phyloP scores from a whole-genome alignment of 129 eudicot genomes.

The Centrapalus pauciflorus region DNA sequence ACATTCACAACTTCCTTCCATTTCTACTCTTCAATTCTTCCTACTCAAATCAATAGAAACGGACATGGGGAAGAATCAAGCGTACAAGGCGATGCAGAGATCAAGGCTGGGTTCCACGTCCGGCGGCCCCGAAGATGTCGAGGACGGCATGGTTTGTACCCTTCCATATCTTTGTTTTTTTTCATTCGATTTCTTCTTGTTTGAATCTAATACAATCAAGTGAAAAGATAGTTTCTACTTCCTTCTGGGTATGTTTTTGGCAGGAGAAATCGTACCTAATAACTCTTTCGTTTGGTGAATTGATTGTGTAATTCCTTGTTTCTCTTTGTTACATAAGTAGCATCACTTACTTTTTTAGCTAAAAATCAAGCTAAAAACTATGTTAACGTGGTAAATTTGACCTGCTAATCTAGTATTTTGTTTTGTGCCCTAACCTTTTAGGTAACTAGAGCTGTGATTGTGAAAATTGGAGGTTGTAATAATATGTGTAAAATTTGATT shows the following conservation, averaged over 20 bases:
- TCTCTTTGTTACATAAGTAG: not conserved
- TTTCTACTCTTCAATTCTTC: too few relatives aligned
- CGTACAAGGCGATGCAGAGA: constrained; percentile 98
- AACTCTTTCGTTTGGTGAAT: not conserved
- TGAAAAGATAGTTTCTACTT: not conserved
- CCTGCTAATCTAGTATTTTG: not conserved
- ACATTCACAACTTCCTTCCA: too few relatives aligned
- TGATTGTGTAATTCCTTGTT: not conserved
- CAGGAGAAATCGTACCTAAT: not conserved
- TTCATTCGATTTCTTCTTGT: not conserved
- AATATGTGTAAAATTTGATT: constrained; percentile 4
- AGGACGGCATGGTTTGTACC: constrained; percentile 99
- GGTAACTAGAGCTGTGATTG: not conserved
- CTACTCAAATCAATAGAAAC: not conserved
- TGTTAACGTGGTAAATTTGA: not conserved
- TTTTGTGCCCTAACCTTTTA: not conserved
- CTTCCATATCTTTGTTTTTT: constrained; percentile 40
- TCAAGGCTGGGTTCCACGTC: constrained; percentile 72
- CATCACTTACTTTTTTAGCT: not conserved
- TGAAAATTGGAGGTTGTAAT: not conserved
- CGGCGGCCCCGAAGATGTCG: constrained; percentile 76
- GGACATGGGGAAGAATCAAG: constrained; percentile 91
- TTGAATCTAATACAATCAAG: not conserved
- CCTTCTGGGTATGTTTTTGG: not conserved
- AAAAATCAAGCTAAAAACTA: not conserved